Evolutionary conservation across 805 yeast genomes (phyloP).

Genomic region (Ogataea chonburiensis): DNA sequence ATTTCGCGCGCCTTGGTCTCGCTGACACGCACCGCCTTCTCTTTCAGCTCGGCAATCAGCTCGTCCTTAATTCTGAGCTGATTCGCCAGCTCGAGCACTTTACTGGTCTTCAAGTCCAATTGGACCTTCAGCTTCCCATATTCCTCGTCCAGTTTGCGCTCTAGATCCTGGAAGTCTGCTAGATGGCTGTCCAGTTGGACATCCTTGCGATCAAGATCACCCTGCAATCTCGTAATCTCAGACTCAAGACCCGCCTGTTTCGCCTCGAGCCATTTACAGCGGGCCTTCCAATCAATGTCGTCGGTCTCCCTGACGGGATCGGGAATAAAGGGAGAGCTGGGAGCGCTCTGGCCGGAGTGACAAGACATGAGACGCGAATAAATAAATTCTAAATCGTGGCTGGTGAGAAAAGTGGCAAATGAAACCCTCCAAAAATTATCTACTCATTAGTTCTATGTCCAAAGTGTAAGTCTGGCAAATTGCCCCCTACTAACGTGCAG

Average conservation of each 20-base stretch:
- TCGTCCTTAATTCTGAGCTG: slow-evolving; percentile 14
- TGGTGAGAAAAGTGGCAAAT: slow-evolving; percentile 12
- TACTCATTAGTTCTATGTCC: slow-evolving; percentile 18
- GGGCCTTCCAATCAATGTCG: not conserved
- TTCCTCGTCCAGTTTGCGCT: slow-evolving; percentile 2
- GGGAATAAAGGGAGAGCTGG: slow-evolving; percentile 24
- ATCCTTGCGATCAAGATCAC: no score
- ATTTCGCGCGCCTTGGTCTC: slow-evolving; percentile 33
- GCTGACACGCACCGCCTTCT: slow-evolving; percentile 11
- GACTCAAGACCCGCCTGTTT: no score
- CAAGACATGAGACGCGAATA: no score
- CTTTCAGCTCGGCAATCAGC: slow-evolving; percentile 13
- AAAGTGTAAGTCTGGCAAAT: slow-evolving; percentile 24
- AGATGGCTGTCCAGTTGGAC: no score
- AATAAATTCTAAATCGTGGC: slow-evolving; percentile 10
- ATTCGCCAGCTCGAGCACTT: slow-evolving; percentile 17
- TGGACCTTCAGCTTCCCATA: slow-evolving; percentile 4
- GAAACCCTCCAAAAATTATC: slow-evolving; percentile 4
- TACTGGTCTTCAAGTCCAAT: slow-evolving; percentile 7
- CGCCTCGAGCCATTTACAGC: no score
- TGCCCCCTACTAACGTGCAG: slow-evolving; percentile 34
- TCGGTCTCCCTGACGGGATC: slow-evolving; percentile 6
- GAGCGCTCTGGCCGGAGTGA: slow-evolving; percentile 7
- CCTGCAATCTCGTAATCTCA: no score
- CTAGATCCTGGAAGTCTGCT: slow-evolving; percentile 1